Evolutionary conservation across 148 eudicot genomes (phyloP).

Genomic region (Linanthus parryae): DNA sequence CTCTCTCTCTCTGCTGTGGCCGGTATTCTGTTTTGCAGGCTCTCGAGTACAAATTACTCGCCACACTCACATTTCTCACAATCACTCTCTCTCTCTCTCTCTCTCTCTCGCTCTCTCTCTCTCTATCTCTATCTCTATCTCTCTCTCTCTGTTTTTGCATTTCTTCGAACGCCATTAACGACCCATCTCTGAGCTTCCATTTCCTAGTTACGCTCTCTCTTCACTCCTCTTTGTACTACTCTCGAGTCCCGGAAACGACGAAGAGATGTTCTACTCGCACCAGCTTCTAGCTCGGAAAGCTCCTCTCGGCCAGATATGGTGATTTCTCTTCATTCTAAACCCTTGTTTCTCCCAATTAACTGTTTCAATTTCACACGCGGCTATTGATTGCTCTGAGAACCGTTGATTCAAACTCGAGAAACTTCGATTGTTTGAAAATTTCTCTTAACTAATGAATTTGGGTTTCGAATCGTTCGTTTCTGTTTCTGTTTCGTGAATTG

Average conservation of each 20-base stretch:
- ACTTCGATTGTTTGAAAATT: no score
- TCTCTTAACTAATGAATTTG: no score
- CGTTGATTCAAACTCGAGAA: no score
- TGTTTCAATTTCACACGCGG: no score
- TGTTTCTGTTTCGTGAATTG: no score
- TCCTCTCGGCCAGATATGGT: conserved; percentile 97
- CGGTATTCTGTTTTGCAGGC: conserved; percentile 4
- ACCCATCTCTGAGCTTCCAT: conserved; percentile 1
- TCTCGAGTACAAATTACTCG: not conserved
- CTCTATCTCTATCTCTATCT: no score
- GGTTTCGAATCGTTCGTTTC: no score
- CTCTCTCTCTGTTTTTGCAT: no score
- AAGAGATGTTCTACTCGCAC: conserved; percentile 75
- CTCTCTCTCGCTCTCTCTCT: no score
- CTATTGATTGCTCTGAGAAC: no score
- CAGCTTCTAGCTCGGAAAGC: conserved; percentile 83
- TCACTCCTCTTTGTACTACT: not conserved
- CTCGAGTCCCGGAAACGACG: not conserved
- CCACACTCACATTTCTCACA: not conserved
- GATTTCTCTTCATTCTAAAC: not conserved
- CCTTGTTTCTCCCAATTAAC: not conserved
- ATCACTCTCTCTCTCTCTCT: conserved; percentile 10
- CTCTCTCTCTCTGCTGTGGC: not conserved
- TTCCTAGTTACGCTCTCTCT: not conserved
- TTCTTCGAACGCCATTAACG: not conserved